These are phyloP conservation scores for Cryptosporidium sp. DNA, from an alignment of 169 alveolate species.

Conservation along the genomic window DNA sequence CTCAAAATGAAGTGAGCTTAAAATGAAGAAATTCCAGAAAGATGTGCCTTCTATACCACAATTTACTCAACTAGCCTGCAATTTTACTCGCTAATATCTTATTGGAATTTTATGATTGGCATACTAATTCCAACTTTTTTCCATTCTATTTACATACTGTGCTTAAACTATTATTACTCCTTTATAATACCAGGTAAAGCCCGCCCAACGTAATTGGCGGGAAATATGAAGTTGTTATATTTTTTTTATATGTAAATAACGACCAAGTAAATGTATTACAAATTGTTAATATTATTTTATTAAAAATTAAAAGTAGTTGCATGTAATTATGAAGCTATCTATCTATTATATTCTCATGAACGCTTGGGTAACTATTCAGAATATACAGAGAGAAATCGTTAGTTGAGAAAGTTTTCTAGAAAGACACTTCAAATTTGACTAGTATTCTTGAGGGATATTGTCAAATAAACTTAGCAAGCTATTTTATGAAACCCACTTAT, in stretches of 20 bases:
- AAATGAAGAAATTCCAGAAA: background rate
- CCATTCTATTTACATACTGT: background rate
- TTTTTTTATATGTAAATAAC: no score
- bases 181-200: background rate
- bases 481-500: background rate
- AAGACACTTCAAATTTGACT: no score
- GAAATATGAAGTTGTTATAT: background rate
- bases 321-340: background rate
- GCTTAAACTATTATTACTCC: background rate
- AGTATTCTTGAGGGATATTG: background rate
- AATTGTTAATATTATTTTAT: no score
- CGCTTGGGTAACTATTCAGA: background rate
- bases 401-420: background rate
- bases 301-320: no score
- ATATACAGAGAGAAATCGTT: no score
- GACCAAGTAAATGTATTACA: background rate
- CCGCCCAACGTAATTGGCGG: constrained; percentile 38
- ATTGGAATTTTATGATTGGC: background rate
- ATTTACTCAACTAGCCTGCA: background rate
- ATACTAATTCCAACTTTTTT: background rate
- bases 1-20: background rate
- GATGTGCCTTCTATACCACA: background rate
- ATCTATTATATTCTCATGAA: no score
- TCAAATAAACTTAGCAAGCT: background rate
- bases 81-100: background rate